Evolutionary conservation across 257 asterid species (phyloP).

Genomic region (Solanum arcanum): DNA sequence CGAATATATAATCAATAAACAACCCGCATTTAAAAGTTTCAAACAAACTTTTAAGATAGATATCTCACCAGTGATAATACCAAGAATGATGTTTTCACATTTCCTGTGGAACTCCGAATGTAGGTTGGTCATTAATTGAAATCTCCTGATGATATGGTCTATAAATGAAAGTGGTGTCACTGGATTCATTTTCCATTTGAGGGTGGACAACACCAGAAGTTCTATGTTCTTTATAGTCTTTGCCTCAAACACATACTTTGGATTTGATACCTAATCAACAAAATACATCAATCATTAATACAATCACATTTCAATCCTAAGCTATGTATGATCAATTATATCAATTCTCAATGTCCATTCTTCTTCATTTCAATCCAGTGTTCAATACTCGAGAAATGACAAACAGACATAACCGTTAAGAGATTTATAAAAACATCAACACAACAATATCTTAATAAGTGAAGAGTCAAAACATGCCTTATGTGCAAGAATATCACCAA

Average conservation of each 20-base stretch:
- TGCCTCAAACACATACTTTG: not conserved
- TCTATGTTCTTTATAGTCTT: not conserved
- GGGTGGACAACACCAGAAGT: not conserved
- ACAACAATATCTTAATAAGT: not conserved
- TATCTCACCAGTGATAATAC: constrained; percentile 45
- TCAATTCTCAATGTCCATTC: not conserved
- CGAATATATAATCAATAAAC: not conserved
- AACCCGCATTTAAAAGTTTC: not conserved
- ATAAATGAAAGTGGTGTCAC: constrained; percentile 72
- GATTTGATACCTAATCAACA: not conserved
- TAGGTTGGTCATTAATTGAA: constrained; percentile 29
- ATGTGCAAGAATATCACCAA: too few species aligned
- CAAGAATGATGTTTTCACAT: constrained; percentile 46
- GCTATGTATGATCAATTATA: not conserved
- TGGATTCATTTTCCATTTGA: constrained; percentile 64
- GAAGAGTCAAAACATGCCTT: too few species aligned
- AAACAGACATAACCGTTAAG: not conserved
- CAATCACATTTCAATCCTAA: not conserved
- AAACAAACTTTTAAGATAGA: not conserved
- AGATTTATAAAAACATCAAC: constrained; percentile 23
- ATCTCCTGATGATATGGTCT: constrained; percentile 74
- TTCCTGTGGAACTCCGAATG: constrained; percentile 43
- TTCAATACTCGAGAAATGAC: not conserved
- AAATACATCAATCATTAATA: not conserved
- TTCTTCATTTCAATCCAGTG: not conserved